These are phyloP conservation scores for Osmanthus fragrans DNA, from an alignment of 257 asterid species.

Conservation along the genomic window DNA sequence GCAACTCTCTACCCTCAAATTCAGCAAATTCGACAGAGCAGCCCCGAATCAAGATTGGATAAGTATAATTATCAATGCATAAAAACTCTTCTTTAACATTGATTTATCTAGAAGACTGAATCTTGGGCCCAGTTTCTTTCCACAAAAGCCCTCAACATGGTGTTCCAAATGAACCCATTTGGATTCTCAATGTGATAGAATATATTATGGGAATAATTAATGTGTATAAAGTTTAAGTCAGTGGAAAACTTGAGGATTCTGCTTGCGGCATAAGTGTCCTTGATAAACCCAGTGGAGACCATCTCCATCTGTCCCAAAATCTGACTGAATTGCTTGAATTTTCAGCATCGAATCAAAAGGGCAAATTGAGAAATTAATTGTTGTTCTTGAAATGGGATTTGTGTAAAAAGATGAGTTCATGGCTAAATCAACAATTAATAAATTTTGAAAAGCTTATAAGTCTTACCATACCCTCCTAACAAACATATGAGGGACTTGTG, in stretches of 20 bases:
- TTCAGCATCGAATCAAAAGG: constrained; percentile 50
- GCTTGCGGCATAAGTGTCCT: constrained; percentile 80
- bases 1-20: constrained; percentile 69
- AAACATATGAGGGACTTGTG: too few relatives aligned
- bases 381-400: constrained; percentile 33
- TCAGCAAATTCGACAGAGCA: constrained; percentile 42
- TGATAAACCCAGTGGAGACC: constrained; percentile 60
- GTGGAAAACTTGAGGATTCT: constrained; percentile 72
- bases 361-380: constrained; percentile 48
- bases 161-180: constrained; percentile 79
- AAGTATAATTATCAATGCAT: constrained; percentile 64
- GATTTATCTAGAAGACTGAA: constrained; percentile 60
- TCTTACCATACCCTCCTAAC: too few relatives aligned
- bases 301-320: constrained; percentile 43
- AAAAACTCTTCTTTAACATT: constrained; percentile 41
- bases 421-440: constrained; percentile 17
- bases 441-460: too few relatives aligned
- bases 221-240: constrained; percentile 41
- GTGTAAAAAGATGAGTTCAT: constrained; percentile 33
- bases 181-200: constrained; percentile 50
- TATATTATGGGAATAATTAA: constrained; percentile 49
- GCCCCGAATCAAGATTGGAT: constrained; percentile 66
- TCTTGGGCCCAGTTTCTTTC: constrained; percentile 43
- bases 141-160: constrained; percentile 70
- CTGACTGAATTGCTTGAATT: constrained; percentile 48